Evolutionary conservation across 331 rosid genomes (phyloP), one percentile per base, ranked within the genome.

Genomic region (Pyracantha coccinea): DNA sequence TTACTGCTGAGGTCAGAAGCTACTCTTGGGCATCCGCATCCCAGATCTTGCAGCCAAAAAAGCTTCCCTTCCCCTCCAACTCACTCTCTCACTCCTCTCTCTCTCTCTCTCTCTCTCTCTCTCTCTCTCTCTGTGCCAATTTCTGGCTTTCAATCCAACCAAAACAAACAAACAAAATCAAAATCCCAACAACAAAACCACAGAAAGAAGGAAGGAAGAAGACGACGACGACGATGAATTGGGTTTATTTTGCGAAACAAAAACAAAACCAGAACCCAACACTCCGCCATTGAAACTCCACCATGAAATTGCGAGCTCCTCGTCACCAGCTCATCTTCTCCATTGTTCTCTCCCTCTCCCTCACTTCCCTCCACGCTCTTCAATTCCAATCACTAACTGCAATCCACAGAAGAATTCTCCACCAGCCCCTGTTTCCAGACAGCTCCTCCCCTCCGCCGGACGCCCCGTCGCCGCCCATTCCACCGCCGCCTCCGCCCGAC

Each of bases 361-460:
- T 25, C 27, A 59, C 85, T 71, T 61, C 63, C 71, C 59, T 33
- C 25, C 24, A 5, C 20, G 73, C 77, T 20, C 59, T 3, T 47
- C 35, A 14, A 25, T 4, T 3, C 41, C 52, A 60, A 25, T 11
- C 66, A 12, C 17, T 27, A 7, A 14, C 66, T 14, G 66, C 66
- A 60, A 14, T 60, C 38, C 69, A 55, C 14, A 77, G 97, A 32
- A 84, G 99, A 73, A 85, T 90, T 72, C 88, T 94, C 5, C 99
- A 94, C 82, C 96, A 94, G 52, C 99, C 99, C 17, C 76, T 94
- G 64, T 94, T 90, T 54, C 97, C 96, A 10, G 88, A 66, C 1
- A 79, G 73, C 31, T 85, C 97, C 0, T 75, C 88, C 1, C 90
- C 88, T 5, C 88, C 90, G 7, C 86, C 90, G 33, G 88, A n/a